These are phyloP conservation scores for Inga leiocalycina DNA, from an alignment of 306 rosid species.

Conservation along the genomic window DNA sequence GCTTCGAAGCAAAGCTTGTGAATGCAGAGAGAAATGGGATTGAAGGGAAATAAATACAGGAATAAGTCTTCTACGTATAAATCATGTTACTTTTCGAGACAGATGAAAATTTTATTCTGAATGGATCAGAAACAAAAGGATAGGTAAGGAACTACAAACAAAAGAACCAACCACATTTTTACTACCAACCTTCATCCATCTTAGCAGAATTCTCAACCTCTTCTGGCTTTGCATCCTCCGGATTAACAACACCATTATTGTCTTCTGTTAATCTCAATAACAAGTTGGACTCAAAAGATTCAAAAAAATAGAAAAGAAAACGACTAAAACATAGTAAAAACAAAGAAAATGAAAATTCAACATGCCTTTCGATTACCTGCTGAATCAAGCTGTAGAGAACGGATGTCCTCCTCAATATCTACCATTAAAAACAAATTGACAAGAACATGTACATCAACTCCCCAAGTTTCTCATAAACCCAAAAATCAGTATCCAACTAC, in stretches of 20 bases:
- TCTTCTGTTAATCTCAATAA: slow-evolving; percentile 59
- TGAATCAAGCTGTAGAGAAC: slow-evolving; percentile 86
- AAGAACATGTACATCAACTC: slow-evolving; percentile 31
- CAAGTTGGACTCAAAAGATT: slow-evolving; percentile 29
- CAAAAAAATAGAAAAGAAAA: slow-evolving; percentile 14
- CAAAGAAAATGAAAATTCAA: slow-evolving; percentile 19
- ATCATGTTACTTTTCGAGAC: background rate
- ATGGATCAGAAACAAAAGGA: background rate
- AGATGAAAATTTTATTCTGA: slow-evolving; percentile 7
- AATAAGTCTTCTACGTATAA: slow-evolving; percentile 6
- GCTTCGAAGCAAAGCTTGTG: slow-evolving; percentile 16
- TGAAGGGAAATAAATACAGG: background rate
- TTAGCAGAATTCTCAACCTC: slow-evolving; percentile 54
- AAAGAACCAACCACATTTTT: slow-evolving; percentile 31
- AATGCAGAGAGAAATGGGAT: background rate
- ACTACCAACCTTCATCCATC: slow-evolving; percentile 83
- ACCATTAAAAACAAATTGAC: slow-evolving; percentile 39
- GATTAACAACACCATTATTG: slow-evolving; percentile 55
- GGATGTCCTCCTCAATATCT: slow-evolving; percentile 93
- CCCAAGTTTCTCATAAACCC: slow-evolving; percentile 26
- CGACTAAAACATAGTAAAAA: background rate
- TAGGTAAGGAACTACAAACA: background rate
- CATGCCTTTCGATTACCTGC: slow-evolving; percentile 56
- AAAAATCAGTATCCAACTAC: background rate
- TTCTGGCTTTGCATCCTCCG: slow-evolving; percentile 60